A percentile compares a stretch with the other conserved stretches of the same genome.
These are phyloP conservation scores for Pyracantha coccinea DNA, from an alignment of 331 rosid species.

Conservation along the genomic window DNA sequence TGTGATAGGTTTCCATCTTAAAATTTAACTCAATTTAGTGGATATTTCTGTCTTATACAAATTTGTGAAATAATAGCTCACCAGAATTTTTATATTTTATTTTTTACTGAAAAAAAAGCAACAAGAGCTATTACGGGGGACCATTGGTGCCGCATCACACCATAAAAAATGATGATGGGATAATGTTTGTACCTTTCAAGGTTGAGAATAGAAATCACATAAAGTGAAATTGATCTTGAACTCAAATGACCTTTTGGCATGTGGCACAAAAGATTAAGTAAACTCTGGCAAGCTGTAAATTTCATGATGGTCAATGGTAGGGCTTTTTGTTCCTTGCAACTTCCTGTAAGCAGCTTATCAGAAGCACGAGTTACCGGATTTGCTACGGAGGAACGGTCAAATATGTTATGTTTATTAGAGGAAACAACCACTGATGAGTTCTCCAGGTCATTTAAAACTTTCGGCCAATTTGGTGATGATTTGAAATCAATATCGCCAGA, in stretches of 20 bases:
- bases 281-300: constrained; percentile 47
- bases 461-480: constrained; percentile 53
- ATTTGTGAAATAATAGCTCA: background rate
- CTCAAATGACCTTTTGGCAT: constrained; percentile 44
- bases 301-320: constrained; percentile 14
- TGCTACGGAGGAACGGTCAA: constrained; percentile 24
- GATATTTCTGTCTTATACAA: background rate
- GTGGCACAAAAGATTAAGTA: constrained; percentile 56
- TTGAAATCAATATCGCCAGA: constrained; percentile 30
- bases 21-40: background rate
- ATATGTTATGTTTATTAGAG: constrained; percentile 11
- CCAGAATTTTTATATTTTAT: background rate
- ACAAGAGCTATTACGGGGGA: background rate
- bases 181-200: constrained; percentile 66
- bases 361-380: constrained; percentile 16
- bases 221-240: constrained; percentile 40
- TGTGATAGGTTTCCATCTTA: background rate
- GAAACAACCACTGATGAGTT: constrained; percentile 17
- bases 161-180: background rate
- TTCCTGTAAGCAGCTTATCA: constrained; percentile 22
- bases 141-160: background rate
- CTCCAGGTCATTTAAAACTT: constrained; percentile 47
- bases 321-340: constrained; percentile 23
- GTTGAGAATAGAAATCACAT: constrained; percentile 54
- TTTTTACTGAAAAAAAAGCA: background rate